A percentile compares a stretch with the other conserved stretches of the same genome.
phyloP scores from a whole-genome alignment of 305 asterid genomes.

The Fraxinus sp. region DNA sequence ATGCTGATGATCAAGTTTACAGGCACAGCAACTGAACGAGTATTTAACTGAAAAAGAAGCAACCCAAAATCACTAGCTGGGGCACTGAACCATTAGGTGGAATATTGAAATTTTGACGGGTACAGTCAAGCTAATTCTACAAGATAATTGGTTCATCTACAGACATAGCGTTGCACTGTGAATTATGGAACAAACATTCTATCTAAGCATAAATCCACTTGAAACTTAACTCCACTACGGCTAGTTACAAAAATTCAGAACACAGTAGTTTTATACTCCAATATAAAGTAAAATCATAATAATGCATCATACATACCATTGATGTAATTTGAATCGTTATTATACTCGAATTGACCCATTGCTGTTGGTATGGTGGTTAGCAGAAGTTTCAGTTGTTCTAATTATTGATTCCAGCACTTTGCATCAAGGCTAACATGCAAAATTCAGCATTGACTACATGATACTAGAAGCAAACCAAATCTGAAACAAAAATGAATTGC shows the following conservation, averaged over 20 bases:
- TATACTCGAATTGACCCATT: not conserved
- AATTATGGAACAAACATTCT: not conserved
- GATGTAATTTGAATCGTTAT: not conserved
- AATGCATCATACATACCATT: not conserved
- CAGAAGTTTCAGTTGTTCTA: not conserved
- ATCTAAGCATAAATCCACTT: not conserved
- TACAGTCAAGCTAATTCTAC: not conserved
- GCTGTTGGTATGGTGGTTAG: not conserved
- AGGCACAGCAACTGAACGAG: not conserved
- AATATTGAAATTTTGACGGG: not conserved
- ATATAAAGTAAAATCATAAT: not conserved
- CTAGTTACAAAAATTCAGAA: not conserved
- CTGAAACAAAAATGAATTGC: not conserved
- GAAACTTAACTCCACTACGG: not conserved
- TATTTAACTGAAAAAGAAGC: not conserved
- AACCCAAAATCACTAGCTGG: not conserved
- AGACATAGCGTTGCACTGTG: not conserved
- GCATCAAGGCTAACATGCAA: not conserved
- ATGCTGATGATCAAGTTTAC: not conserved
- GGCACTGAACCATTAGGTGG: not conserved
- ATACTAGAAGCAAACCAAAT: not conserved
- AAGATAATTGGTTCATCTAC: constrained; percentile 6
- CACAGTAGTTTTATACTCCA: not conserved
- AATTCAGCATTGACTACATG: not conserved
- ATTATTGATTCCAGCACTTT: not conserved